Base-by-base conservation (phyloP, 768 basidiomycete species). In the Panus rudis region DNA sequence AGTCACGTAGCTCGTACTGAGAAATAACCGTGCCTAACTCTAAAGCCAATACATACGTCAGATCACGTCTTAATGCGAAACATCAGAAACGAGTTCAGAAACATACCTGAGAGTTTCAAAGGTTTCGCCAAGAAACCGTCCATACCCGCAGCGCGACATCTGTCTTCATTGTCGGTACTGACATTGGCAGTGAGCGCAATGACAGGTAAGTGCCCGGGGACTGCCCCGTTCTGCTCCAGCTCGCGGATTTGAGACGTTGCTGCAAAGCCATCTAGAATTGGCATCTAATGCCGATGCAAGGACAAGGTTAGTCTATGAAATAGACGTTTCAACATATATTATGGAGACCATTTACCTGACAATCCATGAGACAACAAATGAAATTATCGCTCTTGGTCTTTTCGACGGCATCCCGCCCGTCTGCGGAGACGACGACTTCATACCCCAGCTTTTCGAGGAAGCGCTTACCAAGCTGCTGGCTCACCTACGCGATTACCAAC, bases 131-230 rank as follows among this genome's bases (percentile, higher is more conserved):
- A 30, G 41, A 60, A 60, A 34, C 52, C 50, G 31, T 60, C 56
- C 58, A 60, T 60, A 7, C 58, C 58, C 3, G 56, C 54, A 6
- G 50, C 47, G 26, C 47, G 48, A 41, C 58, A 60, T 37, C 52
- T 52, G 16, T 39, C 48, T 42, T 60, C 56, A 35, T 55, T 57
- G 43, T 57, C 58, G 10, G 46, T 35, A 32, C 54, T 60, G 21
- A 60, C 58, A 25, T 60, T 60, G 23, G 58, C 58, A 8, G 58
- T 60, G 16, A 60, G 52, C 0, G 58, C 58, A 35, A 60, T 48
- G 48, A 60, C 52, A 11, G 56, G 58, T 46, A 57, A 30, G 17
- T 46, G 52, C 31, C 50, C 52, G 10, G 50, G 42, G 4, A 60
- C 33, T 17, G 44, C 43, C 27, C 56, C 58, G 24, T 47, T 45